Evolutionary conservation across 2,329 filamentous ascomycete species (phyloP).

Genomic region (Fusarium sarcochroum): DNA sequence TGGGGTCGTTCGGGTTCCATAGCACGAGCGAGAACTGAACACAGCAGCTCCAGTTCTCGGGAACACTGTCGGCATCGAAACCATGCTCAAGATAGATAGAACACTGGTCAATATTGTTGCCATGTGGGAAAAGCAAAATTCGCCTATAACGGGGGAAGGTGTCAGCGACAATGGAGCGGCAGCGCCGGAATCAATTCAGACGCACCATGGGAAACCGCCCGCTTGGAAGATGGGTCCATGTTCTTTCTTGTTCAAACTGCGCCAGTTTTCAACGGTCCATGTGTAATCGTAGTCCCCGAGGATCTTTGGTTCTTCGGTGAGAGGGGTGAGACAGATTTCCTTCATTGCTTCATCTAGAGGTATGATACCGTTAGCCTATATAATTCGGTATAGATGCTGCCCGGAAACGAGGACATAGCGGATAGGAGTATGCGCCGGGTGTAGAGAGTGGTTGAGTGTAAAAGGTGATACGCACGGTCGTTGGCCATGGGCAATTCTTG

Average conservation of each 20-base stretch:
- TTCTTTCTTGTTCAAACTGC: constrained; percentile 80
- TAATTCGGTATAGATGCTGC: neutral
- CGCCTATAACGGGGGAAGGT: constrained; percentile 69
- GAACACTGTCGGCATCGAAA: constrained; percentile 80
- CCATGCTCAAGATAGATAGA: constrained; percentile 98
- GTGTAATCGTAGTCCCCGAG: constrained; percentile 82
- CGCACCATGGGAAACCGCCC: constrained; percentile 86
- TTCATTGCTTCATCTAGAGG: constrained; percentile 84
- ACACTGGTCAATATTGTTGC: constrained; percentile 93
- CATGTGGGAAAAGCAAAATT: constrained; percentile 93
- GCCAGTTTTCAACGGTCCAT: constrained; percentile 92
- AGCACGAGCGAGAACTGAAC: constrained; percentile 95
- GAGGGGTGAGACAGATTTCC: constrained; percentile 79
- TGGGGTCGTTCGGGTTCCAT: constrained; percentile 95
- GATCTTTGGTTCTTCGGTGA: constrained; percentile 82
- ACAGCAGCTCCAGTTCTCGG: constrained; percentile 96
- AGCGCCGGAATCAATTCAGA: constrained; percentile 48
- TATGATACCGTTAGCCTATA: constrained; percentile 39
- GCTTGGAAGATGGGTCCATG: constrained; percentile 91
- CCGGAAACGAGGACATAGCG: neutral
- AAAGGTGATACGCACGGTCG: constrained; percentile 63
- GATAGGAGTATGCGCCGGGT: constrained; percentile 7
- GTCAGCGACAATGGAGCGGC: constrained; percentile 28
- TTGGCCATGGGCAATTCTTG: constrained; percentile 65
- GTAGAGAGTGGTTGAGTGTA: neutral